These are phyloP conservation scores for Sarcodon aspratus DNA, from an alignment of 768 basidiomycete genomes.

Conservation along the genomic window DNA sequence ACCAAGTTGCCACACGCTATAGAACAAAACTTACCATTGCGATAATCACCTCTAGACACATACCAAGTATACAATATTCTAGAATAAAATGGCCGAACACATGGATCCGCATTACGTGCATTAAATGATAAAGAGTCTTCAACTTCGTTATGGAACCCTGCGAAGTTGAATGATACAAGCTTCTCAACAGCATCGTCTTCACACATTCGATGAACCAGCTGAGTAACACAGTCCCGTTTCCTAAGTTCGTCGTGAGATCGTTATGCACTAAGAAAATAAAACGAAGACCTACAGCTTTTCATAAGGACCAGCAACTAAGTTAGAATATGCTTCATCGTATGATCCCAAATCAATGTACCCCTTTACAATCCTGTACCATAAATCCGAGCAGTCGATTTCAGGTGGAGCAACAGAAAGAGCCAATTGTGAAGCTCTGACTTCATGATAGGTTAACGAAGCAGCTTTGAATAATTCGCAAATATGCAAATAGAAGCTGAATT, in stretches of 20 bases:
- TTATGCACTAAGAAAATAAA: not conserved
- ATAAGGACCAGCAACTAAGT: conserved; percentile 63
- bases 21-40: conserved; percentile 58
- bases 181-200: conserved; percentile 73
- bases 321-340: conserved; percentile 84
- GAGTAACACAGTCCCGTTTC: conserved; percentile 70
- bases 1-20: conserved; percentile 1
- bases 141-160: conserved; percentile 76
- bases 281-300: conserved; percentile 57
- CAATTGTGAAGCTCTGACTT: conserved; percentile 66
- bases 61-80: conserved; percentile 94
- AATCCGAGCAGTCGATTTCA: conserved; percentile 42
- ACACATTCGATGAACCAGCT: conserved; percentile 87
- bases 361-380: conserved; percentile 75
- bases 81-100: conserved; percentile 75
- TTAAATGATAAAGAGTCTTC: conserved; percentile 86
- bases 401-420: conserved; percentile 62
- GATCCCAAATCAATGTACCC: conserved; percentile 60
- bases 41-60: conserved; percentile 76
- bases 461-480: conserved; percentile 64
- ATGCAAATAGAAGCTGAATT: conserved; percentile 71
- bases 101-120: conserved; percentile 87
- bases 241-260: conserved; percentile 27
- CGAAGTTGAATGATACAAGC: conserved; percentile 75
- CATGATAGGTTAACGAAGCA: conserved; percentile 39